Evolutionary conservation across 2,329 filamentous ascomycete genomes (phyloP), one percentile per base, ranked within the genome.

Genomic region (Dactylellina sp.): DNA sequence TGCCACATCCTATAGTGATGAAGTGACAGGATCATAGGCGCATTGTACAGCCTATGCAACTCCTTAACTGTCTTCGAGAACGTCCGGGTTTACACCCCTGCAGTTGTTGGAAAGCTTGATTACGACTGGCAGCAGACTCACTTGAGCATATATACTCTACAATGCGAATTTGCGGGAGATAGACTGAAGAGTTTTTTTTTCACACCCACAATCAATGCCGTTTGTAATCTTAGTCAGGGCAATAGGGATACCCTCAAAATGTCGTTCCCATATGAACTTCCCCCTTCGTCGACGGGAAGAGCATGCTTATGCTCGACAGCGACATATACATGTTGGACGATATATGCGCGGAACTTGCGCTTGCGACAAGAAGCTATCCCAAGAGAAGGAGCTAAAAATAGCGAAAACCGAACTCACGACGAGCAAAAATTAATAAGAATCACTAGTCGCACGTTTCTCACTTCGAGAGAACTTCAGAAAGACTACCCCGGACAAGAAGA

Each of bases 261-360:
- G 44, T n/a, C n/a, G n/a, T 18, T 72, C 66, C 66, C 60, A 64
- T 14, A 64, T 39, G n/a, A n/a, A n/a, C n/a, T n/a, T n/a, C n/a
- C n/a, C n/a, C n/a, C 16, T 59, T 59, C 22, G 25, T 22, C 3
- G 66, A 60, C 44, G 66, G 66, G 22, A 72, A 40, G 18, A 55
- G 52, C 66, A 72, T 72, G 12, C 42, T 22, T 16, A 64, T 40
- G 39, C 52, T 72, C n/a, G 66, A 72, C 12, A 72, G 24, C 22
- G 66, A 60, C 66, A 72, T 72, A 18, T 72, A 60, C 66, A 72
- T 72, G 22, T 72, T 64, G 50, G 28, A 24, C 39, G 35, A n/a
- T 53, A 32, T 5, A 4, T 32, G 59, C 59, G 46, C 46, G 11
- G 20, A 12, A 24, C 42, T 14, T 9, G 20, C 16, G 42, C 42